Evolutionary conservation across 768 basidiomycete genomes (phyloP).

Genomic region (Myochromella boudieri): DNA sequence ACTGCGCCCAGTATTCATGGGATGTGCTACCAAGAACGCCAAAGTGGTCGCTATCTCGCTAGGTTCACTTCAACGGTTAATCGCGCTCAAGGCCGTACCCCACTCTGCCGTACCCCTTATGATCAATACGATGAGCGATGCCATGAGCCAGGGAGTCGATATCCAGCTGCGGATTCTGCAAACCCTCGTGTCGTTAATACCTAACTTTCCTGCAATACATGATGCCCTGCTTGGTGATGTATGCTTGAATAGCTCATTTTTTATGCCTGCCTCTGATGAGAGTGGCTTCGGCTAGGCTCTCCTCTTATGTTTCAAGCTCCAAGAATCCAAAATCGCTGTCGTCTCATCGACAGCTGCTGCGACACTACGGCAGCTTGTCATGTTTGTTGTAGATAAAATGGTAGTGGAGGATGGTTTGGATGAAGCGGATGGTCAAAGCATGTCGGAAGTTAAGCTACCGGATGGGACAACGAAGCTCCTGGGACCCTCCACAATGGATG

Average conservation of each 20-base stretch:
- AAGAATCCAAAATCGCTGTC: slow-evolving; percentile 93
- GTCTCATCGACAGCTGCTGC: slow-evolving; percentile 98
- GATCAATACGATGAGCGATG: slow-evolving; percentile 81
- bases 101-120: slow-evolving; percentile 77
- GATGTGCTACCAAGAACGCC: slow-evolving; percentile 87
- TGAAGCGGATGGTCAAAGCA: slow-evolving; percentile 31
- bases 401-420: slow-evolving; percentile 63
- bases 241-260: slow-evolving; percentile 7
- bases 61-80: slow-evolving; percentile 87
- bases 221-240: slow-evolving; percentile 82
- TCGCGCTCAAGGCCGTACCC: slow-evolving; percentile 82
- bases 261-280: not conserved
- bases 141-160: slow-evolving; percentile 93
- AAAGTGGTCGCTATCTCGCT: slow-evolving; percentile 94
- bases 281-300: slow-evolving; percentile 57
- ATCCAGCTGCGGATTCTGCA: slow-evolving; percentile 94
- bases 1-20: slow-evolving; percentile 88
- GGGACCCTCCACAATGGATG: slow-evolving; percentile 77
- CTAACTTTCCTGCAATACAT: slow-evolving; percentile 81
- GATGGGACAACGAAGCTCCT: slow-evolving; percentile 65
- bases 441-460: slow-evolving; percentile 56
- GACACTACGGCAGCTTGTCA: slow-evolving; percentile 91
- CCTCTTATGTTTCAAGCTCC: slow-evolving; percentile 91
- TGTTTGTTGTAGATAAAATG: slow-evolving; percentile 98
- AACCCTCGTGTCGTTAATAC: slow-evolving; percentile 87